Conservation (phyloP, 2,329 filamentous ascomycete species). For the Calonectria pseudoturangicola region DNA sequence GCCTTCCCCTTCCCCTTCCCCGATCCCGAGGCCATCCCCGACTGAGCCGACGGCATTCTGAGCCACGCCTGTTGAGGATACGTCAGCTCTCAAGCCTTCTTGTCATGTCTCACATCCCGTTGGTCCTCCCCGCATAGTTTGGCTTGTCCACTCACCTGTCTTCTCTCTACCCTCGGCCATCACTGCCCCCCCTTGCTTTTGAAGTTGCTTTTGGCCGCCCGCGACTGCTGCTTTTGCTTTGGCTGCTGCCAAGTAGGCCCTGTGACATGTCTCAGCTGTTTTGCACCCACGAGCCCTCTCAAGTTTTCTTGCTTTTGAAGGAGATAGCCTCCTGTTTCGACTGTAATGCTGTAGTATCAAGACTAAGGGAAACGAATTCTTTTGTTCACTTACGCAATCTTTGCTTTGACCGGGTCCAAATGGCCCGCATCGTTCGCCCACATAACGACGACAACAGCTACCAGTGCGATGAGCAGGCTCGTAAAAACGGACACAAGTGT, state of each 20-base stretch:
- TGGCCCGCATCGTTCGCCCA: constrained; percentile 31
- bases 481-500: constrained; percentile 24
- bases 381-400: constrained; percentile 34
- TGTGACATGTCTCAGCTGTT: constrained; percentile 36
- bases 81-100: constrained; percentile 30
- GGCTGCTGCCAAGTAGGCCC: constrained; percentile 33
- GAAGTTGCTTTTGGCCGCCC: constrained; percentile 30
- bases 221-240: constrained; percentile 24
- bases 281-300: background rate
- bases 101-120: constrained; percentile 30
- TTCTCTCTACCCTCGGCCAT: constrained; percentile 25
- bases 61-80: constrained; percentile 17
- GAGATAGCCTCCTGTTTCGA: background rate
- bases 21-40: constrained; percentile 29
- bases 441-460: constrained; percentile 21
- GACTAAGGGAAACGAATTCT: background rate
- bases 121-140: background rate
- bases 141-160: constrained; percentile 26
- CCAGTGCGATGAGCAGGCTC: constrained; percentile 18
- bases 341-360: background rate
- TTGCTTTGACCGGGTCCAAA: constrained; percentile 28
- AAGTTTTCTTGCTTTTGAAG: constrained; percentile 13
- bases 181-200: constrained; percentile 23
- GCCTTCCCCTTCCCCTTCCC: constrained; percentile 21
- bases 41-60: constrained; percentile 32